Conservation (phyloP, 805 yeast species). For the Saccharomycopsis synnaedendra region DNA sequence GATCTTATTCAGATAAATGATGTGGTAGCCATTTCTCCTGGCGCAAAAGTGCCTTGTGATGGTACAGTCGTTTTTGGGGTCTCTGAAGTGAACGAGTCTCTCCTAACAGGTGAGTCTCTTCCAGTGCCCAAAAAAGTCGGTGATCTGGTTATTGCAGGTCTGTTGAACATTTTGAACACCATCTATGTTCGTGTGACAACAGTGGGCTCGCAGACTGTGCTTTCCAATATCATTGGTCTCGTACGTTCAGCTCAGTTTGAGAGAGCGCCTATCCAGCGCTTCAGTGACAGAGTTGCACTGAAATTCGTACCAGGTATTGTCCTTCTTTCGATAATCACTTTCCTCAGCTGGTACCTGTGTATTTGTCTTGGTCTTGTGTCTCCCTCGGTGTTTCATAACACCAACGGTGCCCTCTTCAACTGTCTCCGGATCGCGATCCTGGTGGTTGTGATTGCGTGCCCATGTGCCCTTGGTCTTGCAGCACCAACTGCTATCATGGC, state of each 20-base stretch:
- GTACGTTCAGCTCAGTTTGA: slow-evolving; percentile 85
- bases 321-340: slow-evolving; percentile 49
- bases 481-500: slow-evolving; percentile 99
- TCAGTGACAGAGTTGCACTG: slow-evolving; percentile 77
- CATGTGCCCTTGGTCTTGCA: slow-evolving; percentile 94
- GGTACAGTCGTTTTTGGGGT: slow-evolving; percentile 70
- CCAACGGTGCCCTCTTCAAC: slow-evolving; percentile 48
- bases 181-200: slow-evolving; percentile 56
- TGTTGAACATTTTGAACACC: slow-evolving; percentile 71
- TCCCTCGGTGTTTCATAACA: slow-evolving; percentile 1
- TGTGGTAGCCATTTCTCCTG: slow-evolving; percentile 69
- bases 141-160: slow-evolving; percentile 74
- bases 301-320: slow-evolving; percentile 75
- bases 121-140: slow-evolving; percentile 58
- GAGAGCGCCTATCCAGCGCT: slow-evolving; percentile 84
- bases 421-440: slow-evolving; percentile 77
- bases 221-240: slow-evolving; percentile 74
- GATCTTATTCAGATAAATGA: slow-evolving; percentile 74
- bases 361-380: slow-evolving; percentile 20
- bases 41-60: slow-evolving; percentile 86
- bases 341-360: slow-evolving; percentile 43
- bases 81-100: slow-evolving; percentile 79
- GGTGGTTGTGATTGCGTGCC: slow-evolving; percentile 96
- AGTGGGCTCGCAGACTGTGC: slow-evolving; percentile 76
- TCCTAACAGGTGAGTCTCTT: slow-evolving; percentile 83